Evolutionary conservation across 1,139 yeast species (phyloP).

Genomic region (Magnusiomyces suaveolens): DNA sequence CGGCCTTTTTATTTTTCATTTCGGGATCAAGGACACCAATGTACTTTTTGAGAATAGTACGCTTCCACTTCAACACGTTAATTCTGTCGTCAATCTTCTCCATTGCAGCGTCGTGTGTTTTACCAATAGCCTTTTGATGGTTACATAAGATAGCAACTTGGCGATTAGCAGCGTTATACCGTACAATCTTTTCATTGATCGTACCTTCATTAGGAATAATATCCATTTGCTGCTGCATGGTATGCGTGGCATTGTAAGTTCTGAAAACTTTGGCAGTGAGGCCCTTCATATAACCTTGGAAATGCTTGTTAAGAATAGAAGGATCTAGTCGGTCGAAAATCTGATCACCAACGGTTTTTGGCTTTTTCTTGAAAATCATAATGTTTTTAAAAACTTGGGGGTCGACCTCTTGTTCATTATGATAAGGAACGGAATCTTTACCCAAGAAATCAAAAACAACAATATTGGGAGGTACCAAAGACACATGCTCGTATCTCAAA

Average conservation of each 20-base stretch:
- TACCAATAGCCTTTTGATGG: constrained; percentile 89
- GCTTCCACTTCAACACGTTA: constrained; percentile 77
- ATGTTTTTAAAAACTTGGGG: constrained; percentile 82
- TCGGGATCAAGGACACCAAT: constrained; percentile 55
- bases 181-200: constrained; percentile 75
- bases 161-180: constrained; percentile 89
- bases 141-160: constrained; percentile 93
- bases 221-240: constrained; percentile 92
- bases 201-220: constrained; percentile 76
- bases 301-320: constrained; percentile 66
- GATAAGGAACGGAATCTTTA: constrained; percentile 87
- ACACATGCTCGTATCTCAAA: constrained; percentile 77
- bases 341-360: constrained; percentile 86
- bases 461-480: constrained; percentile 73
- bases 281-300: constrained; percentile 86
- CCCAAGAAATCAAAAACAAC: constrained; percentile 93
- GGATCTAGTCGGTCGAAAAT: constrained; percentile 88
- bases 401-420: constrained; percentile 88
- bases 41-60: constrained; percentile 61
- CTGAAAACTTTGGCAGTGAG: constrained; percentile 95
- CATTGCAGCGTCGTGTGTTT: constrained; percentile 70
- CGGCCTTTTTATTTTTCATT: constrained; percentile 34
- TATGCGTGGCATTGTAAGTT: constrained; percentile 91
- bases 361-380: constrained; percentile 74
- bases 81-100: constrained; percentile 69